phyloP scores from a whole-genome alignment of 176 grass and related monocot genomes.

The Avena eriantha region DNA sequence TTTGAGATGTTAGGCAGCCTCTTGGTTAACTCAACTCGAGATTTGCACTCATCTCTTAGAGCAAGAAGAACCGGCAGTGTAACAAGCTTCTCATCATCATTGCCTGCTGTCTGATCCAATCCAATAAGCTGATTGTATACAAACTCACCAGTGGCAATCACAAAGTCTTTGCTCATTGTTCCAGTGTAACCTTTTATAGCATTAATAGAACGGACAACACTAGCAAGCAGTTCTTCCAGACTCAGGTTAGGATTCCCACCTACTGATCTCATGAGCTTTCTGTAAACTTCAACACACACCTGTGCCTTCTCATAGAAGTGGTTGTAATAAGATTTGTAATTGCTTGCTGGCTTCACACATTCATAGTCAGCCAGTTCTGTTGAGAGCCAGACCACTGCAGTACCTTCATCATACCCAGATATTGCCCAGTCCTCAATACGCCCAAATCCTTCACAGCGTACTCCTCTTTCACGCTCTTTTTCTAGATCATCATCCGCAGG shows the following conservation, averaged over 20 bases:
- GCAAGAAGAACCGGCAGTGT: slow-evolving; percentile 77
- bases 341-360: slow-evolving; percentile 90
- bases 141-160: slow-evolving; percentile 87
- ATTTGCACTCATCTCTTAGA: slow-evolving; percentile 88
- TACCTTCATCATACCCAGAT: slow-evolving; percentile 99
- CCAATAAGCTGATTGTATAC: slow-evolving; percentile 91
- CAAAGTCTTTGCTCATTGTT: slow-evolving; percentile 83
- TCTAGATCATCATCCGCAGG: slow-evolving; percentile 87
- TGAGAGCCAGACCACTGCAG: slow-evolving; percentile 81
- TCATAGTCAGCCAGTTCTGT: slow-evolving; percentile 98
- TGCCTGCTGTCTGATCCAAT: slow-evolving; percentile 65
- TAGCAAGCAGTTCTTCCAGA: slow-evolving; percentile 91
- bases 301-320: slow-evolving; percentile 92
- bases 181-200: slow-evolving; percentile 65
- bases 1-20: slow-evolving; percentile 54
- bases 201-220: slow-evolving; percentile 87
- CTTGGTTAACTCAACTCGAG: slow-evolving; percentile 62
- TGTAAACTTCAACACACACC: slow-evolving; percentile 92
- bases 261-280: slow-evolving; percentile 77
- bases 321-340: slow-evolving; percentile 86
- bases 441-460: slow-evolving; percentile 97
- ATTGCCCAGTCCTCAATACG: slow-evolving; percentile 94
- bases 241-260: slow-evolving; percentile 82
- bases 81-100: slow-evolving; percentile 65
- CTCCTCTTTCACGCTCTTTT: slow-evolving; percentile 86